Conservation (phyloP, 2,329 filamentous ascomycete species). For the Hypoxylon sp. region DNA sequence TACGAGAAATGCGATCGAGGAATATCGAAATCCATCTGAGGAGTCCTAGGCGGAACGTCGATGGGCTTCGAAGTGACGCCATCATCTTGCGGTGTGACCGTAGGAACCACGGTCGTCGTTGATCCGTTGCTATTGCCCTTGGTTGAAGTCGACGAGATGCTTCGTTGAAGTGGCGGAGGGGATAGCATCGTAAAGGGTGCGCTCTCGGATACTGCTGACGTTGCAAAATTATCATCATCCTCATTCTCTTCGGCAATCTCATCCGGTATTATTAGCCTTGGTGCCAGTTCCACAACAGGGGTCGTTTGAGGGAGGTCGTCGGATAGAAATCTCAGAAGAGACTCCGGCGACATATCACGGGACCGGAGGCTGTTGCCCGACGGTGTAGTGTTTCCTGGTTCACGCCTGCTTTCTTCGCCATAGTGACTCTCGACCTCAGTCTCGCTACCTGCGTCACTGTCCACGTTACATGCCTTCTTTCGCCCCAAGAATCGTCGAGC, state of each 20-base stretch:
- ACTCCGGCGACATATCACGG: conserved; percentile 69
- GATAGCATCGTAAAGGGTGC: conserved; percentile 64
- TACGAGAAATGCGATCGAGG: conserved; percentile 50
- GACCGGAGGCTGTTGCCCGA: conserved; percentile 61
- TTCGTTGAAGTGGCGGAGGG: conserved; percentile 65
- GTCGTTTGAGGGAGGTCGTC: conserved; percentile 58
- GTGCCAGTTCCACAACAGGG: conserved; percentile 52
- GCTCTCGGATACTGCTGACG: conserved; percentile 61
- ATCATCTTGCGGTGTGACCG: conserved; percentile 8
- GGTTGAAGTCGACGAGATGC: conserved; percentile 49
- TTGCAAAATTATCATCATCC: conserved; percentile 74
- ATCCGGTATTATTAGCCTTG: conserved; percentile 58
- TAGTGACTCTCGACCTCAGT: conserved; percentile 46
- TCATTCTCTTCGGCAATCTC: conserved; percentile 66
- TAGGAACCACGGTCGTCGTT: conserved; percentile 39
- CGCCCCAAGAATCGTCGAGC: conserved; percentile 64
- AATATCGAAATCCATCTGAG: conserved; percentile 40
- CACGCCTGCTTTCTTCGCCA: conserved; percentile 49
- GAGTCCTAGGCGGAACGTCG: conserved; percentile 6
- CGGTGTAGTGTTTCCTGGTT: conserved; percentile 53
- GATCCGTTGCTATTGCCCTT: conserved; percentile 39
- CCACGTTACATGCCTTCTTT: conserved; percentile 55
- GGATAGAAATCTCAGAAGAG: conserved; percentile 64
- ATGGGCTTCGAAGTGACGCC: conserved; percentile 42
- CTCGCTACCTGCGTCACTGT: conserved; percentile 52